Conservation (phyloP, 495 filamentous ascomycete genomes). For the Lineolata rhizophorae region DNA sequence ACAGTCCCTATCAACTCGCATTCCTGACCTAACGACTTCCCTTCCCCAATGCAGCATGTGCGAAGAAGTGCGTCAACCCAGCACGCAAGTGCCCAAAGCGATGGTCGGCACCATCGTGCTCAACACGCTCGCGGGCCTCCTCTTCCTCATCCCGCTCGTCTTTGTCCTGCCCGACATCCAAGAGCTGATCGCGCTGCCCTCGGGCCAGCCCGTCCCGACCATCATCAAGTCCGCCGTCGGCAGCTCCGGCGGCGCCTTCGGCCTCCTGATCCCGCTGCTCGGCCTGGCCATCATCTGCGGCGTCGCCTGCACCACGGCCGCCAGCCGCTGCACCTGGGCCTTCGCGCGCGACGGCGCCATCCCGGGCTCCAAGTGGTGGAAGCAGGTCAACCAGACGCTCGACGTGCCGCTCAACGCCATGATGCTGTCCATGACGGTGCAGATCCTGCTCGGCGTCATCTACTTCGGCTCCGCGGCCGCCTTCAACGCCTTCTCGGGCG, state of each 20-base stretch:
- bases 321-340: slow-evolving; percentile 36
- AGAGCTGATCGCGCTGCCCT: slow-evolving; percentile 26
- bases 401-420: slow-evolving; percentile 36
- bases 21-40: slow-evolving; percentile 1
- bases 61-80: slow-evolving; percentile 28
- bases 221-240: slow-evolving; percentile 38
- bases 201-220: slow-evolving; percentile 34
- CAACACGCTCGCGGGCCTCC: slow-evolving; percentile 34
- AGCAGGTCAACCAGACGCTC: slow-evolving; percentile 28
- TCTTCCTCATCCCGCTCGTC: slow-evolving; percentile 39
- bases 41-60: no score
- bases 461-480: slow-evolving; percentile 39
- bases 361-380: slow-evolving; percentile 43
- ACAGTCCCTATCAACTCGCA: slow-evolving; percentile 1
- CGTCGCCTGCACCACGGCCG: slow-evolving; percentile 33
- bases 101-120: slow-evolving; percentile 36
- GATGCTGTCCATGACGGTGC: slow-evolving; percentile 30
- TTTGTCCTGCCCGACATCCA: slow-evolving; percentile 34
- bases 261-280: slow-evolving; percentile 47
- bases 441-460: slow-evolving; percentile 35
- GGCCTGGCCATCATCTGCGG: slow-evolving; percentile 42
- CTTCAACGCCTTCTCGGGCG: slow-evolving; percentile 45
- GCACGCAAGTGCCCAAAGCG: slow-evolving; percentile 34
- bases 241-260: slow-evolving; percentile 41
- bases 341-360: slow-evolving; percentile 46